Conservation (phyloP, 1,139 yeast genomes). For the Sugiyamaella xylanicola region DNA sequence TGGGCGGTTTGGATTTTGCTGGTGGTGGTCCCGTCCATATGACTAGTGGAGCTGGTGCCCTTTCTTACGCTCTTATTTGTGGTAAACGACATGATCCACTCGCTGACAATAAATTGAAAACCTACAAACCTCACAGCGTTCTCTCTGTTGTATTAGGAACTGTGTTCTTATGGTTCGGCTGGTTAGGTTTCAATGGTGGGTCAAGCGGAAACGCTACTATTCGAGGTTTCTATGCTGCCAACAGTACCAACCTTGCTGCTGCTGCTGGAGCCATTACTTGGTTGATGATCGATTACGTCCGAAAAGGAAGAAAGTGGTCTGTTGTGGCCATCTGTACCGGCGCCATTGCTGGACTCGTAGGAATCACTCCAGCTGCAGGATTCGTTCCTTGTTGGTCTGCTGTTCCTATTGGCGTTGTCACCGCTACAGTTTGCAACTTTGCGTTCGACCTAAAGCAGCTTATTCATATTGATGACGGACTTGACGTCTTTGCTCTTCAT, state of each 20-base stretch:
- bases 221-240: slow-evolving; percentile 91
- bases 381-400: slow-evolving; percentile 90
- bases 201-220: slow-evolving; percentile 89
- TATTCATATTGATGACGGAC: slow-evolving; percentile 86
- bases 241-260: slow-evolving; percentile 92
- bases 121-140: slow-evolving; percentile 74
- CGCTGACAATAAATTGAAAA: slow-evolving; percentile 59
- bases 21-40: slow-evolving; percentile 99
- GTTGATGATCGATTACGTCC: slow-evolving; percentile 88
- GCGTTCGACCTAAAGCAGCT: slow-evolving; percentile 78
- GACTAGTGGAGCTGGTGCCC: slow-evolving; percentile 90
- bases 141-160: slow-evolving; percentile 92
- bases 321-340: slow-evolving; percentile 94
- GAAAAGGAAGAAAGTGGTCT: slow-evolving; percentile 91
- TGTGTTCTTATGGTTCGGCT: slow-evolving; percentile 93
- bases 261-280: slow-evolving; percentile 88
- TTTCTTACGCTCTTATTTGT: slow-evolving; percentile 84
- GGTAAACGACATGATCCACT: slow-evolving; percentile 84
- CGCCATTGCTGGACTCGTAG: slow-evolving; percentile 90
- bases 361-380: slow-evolving; percentile 97
- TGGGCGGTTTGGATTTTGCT: slow-evolving; percentile 92
- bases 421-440: slow-evolving; percentile 78
- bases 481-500: slow-evolving; percentile 92
- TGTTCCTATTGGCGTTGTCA: slow-evolving; percentile 76
- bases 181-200: slow-evolving; percentile 99